A percentile compares a stretch with the other conserved stretches of the same genome.
These are phyloP conservation scores for Suillus lakei DNA, from an alignment of 768 basidiomycete species.

Conservation along the genomic window DNA sequence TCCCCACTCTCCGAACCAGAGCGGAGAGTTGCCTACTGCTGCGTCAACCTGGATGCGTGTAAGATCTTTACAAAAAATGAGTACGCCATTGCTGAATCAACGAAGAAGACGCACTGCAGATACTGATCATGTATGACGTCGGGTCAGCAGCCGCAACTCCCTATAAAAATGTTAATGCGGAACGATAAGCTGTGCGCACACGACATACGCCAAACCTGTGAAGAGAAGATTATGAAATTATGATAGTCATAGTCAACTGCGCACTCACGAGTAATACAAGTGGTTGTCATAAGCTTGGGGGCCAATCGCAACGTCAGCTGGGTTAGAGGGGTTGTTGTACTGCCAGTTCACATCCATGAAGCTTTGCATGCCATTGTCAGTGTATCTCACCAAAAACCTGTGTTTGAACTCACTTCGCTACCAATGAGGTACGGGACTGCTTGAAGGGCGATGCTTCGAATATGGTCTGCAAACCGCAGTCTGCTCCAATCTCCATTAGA, in stretches of 20 bases:
- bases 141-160: slow-evolving; percentile 72
- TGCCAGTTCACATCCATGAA: slow-evolving; percentile 89
- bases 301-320: slow-evolving; percentile 67
- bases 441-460: slow-evolving; percentile 28
- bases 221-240: slow-evolving; percentile 5
- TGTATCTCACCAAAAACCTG: neutral
- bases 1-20: slow-evolving; percentile 66
- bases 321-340: slow-evolving; percentile 68
- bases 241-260: neutral
- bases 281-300: slow-evolving; percentile 82
- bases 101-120: slow-evolving; percentile 62
- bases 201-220: slow-evolving; percentile 60
- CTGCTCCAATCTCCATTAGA: slow-evolving; percentile 32
- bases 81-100: neutral
- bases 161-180: slow-evolving; percentile 34
- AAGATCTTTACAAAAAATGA: slow-evolving; percentile 50
- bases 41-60: slow-evolving; percentile 55
- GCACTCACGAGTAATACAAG: slow-evolving; percentile 70
- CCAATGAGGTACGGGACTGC: slow-evolving; percentile 31
- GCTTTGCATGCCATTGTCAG: slow-evolving; percentile 38
- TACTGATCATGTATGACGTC: slow-evolving; percentile 64
- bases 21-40: slow-evolving; percentile 47
- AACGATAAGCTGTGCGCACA: too few species aligned
- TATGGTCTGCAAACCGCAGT: slow-evolving; percentile 24
- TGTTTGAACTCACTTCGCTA: slow-evolving; percentile 41